Evolutionary conservation across 2,329 filamentous ascomycete genomes (phyloP).

Genomic region (Chaetomiaceae sp.): DNA sequence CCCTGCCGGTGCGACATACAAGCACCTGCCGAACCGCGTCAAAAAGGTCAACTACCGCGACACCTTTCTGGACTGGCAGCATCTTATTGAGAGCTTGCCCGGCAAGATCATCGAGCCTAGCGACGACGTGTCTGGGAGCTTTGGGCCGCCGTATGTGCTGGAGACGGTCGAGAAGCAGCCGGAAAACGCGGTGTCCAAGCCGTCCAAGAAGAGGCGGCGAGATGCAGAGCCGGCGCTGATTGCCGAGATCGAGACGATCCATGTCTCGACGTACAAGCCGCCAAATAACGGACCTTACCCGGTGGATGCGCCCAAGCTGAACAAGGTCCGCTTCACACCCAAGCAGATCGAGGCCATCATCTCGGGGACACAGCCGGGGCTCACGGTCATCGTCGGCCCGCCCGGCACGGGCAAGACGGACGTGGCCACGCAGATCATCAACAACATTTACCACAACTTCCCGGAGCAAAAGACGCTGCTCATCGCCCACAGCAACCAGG

Average conservation of each 20-base stretch:
- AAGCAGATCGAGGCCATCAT: slow-evolving; percentile 88
- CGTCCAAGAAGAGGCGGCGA: slow-evolving; percentile 82
- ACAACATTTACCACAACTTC: slow-evolving; percentile 98
- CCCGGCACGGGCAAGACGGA: slow-evolving; percentile 99
- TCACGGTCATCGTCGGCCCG: slow-evolving; percentile 90
- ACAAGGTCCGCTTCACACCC: slow-evolving; percentile 82
- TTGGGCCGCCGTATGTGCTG: slow-evolving; percentile 83
- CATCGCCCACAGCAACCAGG: slow-evolving; percentile 96
- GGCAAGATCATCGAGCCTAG: slow-evolving; percentile 79
- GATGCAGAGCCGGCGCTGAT: slow-evolving; percentile 66
- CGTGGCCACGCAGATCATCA: slow-evolving; percentile 97
- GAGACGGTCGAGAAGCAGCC: slow-evolving; percentile 57
- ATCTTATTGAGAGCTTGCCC: slow-evolving; percentile 84
- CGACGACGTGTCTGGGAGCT: slow-evolving; percentile 65
- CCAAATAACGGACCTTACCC: slow-evolving; percentile 87
- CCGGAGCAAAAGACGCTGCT: slow-evolving; percentile 86
- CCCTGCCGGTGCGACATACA: slow-evolving; percentile 81
- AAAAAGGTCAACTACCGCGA: slow-evolving; percentile 84
- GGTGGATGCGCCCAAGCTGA: slow-evolving; percentile 75
- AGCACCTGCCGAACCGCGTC: slow-evolving; percentile 71
- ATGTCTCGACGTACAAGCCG: slow-evolving; percentile 85
- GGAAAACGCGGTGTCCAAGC: slow-evolving; percentile 48
- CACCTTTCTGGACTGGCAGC: slow-evolving; percentile 93
- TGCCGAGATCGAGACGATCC: slow-evolving; percentile 61
- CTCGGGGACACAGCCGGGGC: slow-evolving; percentile 87